Evolutionary conservation across 495 filamentous ascomycete species (phyloP).

Genomic region (Talaromyces liani): DNA sequence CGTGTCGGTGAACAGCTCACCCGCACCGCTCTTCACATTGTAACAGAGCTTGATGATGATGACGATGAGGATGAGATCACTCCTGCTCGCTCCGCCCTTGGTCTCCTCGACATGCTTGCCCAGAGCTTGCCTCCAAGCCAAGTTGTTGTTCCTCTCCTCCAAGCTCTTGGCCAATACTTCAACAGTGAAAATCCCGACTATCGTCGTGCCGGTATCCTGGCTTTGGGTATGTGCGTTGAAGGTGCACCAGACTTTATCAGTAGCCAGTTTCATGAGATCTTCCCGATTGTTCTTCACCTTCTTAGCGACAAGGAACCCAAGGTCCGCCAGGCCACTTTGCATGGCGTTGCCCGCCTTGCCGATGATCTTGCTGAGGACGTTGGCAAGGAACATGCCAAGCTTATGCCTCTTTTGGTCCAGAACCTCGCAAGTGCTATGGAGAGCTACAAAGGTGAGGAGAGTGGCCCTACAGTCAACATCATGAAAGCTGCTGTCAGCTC

Average conservation of each 20-base stretch:
- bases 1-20: constrained; percentile 79
- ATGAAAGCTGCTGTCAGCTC: constrained; percentile 85
- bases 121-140: constrained; percentile 84
- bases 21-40: constrained; percentile 73
- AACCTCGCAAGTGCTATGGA: constrained; percentile 76
- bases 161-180: constrained; percentile 75
- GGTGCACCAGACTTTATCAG: constrained; percentile 94
- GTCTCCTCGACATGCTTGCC: constrained; percentile 81
- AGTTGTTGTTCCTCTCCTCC: constrained; percentile 87
- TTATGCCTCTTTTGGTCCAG: constrained; percentile 78
- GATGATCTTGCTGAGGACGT: constrained; percentile 91
- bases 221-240: constrained; percentile 90
- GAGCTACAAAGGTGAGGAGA: constrained; percentile 54
- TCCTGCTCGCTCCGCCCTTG: constrained; percentile 79
- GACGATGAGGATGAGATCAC: constrained; percentile 78
- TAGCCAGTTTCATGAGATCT: constrained; percentile 76
- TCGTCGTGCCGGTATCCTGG: constrained; percentile 83
- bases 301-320: constrained; percentile 73
- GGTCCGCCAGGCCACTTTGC: constrained; percentile 79
- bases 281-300: constrained; percentile 78
- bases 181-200: constrained; percentile 62
- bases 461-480: constrained; percentile 61
- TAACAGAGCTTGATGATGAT: constrained; percentile 74
- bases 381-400: constrained; percentile 66
- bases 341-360: constrained; percentile 78